phyloP scores from a whole-genome alignment of 257 asterid genomes.

The Cordia subcordata region DNA sequence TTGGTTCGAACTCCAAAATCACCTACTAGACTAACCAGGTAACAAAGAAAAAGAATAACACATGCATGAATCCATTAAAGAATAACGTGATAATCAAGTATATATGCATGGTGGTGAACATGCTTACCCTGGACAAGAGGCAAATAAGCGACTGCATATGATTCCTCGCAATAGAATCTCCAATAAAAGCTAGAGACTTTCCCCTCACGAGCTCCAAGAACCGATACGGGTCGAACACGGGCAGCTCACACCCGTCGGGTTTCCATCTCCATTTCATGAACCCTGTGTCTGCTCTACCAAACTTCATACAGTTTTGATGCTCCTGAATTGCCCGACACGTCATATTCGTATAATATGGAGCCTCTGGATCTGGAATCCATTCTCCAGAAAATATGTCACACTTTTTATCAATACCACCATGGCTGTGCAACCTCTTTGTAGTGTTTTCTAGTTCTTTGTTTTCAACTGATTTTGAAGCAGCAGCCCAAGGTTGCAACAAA shows the following conservation, averaged over 20 bases:
- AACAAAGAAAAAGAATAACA: too few relatives aligned
- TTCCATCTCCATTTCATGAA: slow-evolving; percentile 73
- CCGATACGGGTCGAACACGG: slow-evolving; percentile 39
- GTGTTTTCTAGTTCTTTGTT: slow-evolving; percentile 1
- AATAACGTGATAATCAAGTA: neutral
- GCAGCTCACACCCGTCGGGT: slow-evolving; percentile 68
- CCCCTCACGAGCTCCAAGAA: slow-evolving; percentile 52
- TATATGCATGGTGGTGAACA: neutral
- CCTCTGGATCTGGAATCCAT: slow-evolving; percentile 69
- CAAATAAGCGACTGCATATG: slow-evolving; percentile 86
- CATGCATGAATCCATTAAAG: too few relatives aligned
- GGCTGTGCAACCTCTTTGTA: neutral
- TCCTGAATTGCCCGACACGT: slow-evolving; percentile 72
- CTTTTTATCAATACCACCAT: slow-evolving; percentile 11
- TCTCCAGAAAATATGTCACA: slow-evolving; percentile 78
- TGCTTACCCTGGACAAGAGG: slow-evolving; percentile 60
- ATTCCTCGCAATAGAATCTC: slow-evolving; percentile 77
- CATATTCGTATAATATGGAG: slow-evolving; percentile 68
- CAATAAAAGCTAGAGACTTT: slow-evolving; percentile 68
- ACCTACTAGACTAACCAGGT: too few relatives aligned
- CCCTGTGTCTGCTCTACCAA: slow-evolving; percentile 55
- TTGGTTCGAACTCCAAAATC: too few relatives aligned
- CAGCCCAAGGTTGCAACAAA: too few relatives aligned
- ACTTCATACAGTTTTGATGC: slow-evolving; percentile 74
- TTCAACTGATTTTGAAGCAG: too few relatives aligned